Evolutionary conservation across 106 monocot species (phyloP), one percentile per base, ranked within the genome.

Genomic region (Chionographis japonica): DNA sequence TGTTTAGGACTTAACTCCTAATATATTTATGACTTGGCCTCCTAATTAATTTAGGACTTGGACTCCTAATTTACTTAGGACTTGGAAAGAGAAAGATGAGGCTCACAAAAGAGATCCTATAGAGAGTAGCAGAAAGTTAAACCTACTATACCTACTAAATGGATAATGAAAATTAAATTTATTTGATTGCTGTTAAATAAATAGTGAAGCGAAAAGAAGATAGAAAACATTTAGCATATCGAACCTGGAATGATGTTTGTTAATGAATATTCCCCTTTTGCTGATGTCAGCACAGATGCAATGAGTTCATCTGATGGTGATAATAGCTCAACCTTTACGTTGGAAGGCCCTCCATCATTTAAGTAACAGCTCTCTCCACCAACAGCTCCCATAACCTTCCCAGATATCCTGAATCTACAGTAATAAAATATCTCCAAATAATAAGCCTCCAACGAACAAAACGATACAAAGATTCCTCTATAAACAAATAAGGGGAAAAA

Each of bases 291-390:
- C 68, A 68, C 74, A 78, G 89, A 83, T 55, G 90, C 81, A 74
- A 98, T 74, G 41, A 80, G 61, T 43, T 86, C 86, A 58, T 79
- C 87, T 16, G 76, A 74, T 4, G 67, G 40, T 65, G 93, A 79
- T 37, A 93, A 68, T 46, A 98, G 85, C 62, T 90, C 85, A 69
- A 98, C 77, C 75, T 85, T 90, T 17, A 98, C 80, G 85, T 81
- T 65, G 37, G 89, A 82, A 49, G 98, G 98, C 2, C 98, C 98
- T 60, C 78, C 76, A 75, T 69, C 67, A 67, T 88, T 93, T 27
- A 60, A 50, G 17, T 88, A 61, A 77, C 98, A 98, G 67, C 98
- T 98, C 50, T 84, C 70, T 65, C 93, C 98, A 66, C 98, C 98
- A 81, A 90, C 71, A 72, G 98, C 83, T 73, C 98, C 98, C 59